Conservation (phyloP, 202 grass and related monocot genomes). For the Carex sylvatica region DNA sequence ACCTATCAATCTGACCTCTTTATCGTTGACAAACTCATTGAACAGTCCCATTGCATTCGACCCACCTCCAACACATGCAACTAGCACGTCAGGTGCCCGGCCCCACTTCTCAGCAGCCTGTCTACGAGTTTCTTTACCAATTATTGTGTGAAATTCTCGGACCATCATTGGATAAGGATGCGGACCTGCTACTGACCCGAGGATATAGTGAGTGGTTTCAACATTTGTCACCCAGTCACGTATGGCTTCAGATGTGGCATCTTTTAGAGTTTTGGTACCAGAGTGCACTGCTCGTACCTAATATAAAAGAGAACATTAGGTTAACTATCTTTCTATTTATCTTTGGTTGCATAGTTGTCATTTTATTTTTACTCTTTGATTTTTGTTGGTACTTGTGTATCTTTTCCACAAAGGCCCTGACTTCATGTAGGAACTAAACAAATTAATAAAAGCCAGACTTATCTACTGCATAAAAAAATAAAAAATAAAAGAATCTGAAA, state of each 20-base stretch:
- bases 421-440: background rate
- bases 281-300: constrained; percentile 86
- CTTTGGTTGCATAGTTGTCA: background rate
- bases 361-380: background rate
- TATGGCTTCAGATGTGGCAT: constrained; percentile 93
- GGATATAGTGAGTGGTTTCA: constrained; percentile 90
- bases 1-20: constrained; percentile 73
- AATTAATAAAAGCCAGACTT: background rate
- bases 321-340: background rate
- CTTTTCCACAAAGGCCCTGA: background rate
- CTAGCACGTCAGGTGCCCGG: constrained; percentile 78
- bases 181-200: constrained; percentile 87
- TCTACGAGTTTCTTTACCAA: constrained; percentile 82
- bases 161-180: constrained; percentile 99
- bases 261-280: constrained; percentile 91
- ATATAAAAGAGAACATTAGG: constrained; percentile 4
- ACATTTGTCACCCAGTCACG: constrained; percentile 96
- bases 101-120: constrained; percentile 93
- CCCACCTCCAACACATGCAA: constrained; percentile 90
- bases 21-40: constrained; percentile 90
- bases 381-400: background rate
- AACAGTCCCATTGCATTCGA: constrained; percentile 99
- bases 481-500: background rate
- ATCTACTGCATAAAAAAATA: background rate
- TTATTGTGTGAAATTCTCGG: constrained; percentile 90